Conservation (phyloP, 345 rosid species). For the Euphorbia pulcherrima region DNA sequence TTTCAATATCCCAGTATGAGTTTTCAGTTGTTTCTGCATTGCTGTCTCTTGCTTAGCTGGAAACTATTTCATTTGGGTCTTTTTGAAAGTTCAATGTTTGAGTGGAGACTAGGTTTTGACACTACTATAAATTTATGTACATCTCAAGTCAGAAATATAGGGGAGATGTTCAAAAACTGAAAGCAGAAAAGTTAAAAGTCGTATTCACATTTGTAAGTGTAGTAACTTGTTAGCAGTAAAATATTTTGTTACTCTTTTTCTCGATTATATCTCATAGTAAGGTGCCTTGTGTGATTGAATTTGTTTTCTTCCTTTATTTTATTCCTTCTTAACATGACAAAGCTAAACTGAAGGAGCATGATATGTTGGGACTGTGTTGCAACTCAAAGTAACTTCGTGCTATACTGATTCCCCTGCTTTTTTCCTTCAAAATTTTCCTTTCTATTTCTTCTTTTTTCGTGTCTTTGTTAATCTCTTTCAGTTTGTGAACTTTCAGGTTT, state of each 20-base stretch:
- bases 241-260: neutral
- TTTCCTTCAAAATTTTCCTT: neutral
- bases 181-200: neutral
- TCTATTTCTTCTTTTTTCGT: neutral
- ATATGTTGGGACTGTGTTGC: neutral
- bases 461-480: slow-evolving; percentile 1
- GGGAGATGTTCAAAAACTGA: neutral
- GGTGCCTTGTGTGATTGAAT: neutral
- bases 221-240: neutral
- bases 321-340: neutral
- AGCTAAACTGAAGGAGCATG: neutral
- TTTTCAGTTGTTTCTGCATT: neutral
- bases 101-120: neutral
- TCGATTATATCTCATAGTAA: neutral
- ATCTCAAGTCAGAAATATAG: neutral
- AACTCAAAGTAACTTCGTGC: neutral
- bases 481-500: slow-evolving; percentile 46
- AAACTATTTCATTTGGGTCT: neutral
- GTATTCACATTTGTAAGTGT: neutral
- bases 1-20: neutral
- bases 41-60: neutral
- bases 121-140: neutral
- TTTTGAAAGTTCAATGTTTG: neutral
- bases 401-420: neutral
- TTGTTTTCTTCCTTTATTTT: neutral